Conservation (phyloP, 2,329 filamentous ascomycete genomes). For the Botrytis fragariae region DNA sequence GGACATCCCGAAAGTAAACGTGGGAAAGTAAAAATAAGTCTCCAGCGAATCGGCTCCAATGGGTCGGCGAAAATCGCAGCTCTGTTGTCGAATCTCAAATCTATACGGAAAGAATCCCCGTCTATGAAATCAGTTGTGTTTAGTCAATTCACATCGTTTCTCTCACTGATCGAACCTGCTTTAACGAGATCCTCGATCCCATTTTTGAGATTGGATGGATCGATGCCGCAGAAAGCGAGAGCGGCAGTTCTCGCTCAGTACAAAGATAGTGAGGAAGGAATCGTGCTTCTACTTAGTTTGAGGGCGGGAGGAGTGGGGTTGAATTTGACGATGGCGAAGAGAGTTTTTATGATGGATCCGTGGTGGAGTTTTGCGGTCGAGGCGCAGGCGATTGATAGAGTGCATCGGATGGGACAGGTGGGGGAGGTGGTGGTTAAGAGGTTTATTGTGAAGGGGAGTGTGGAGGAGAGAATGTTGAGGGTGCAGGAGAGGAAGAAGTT, state of each 20-base stretch:
- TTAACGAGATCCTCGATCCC: conserved; percentile 69
- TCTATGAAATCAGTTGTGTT: conserved; percentile 88
- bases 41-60: conserved; percentile 59
- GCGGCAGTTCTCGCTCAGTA: conserved; percentile 77
- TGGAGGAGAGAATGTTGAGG: conserved; percentile 91
- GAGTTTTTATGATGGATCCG: conserved; percentile 99
- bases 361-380: conserved; percentile 99
- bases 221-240: conserved; percentile 81
- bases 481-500: conserved; percentile 97
- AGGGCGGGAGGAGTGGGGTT: conserved; percentile 90
- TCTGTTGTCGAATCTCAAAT: conserved; percentile 71
- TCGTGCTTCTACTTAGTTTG: conserved; percentile 78
- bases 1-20: conserved; percentile 49
- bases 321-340: conserved; percentile 83
- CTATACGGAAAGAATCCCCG: conserved; percentile 62
- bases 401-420: conserved; percentile 94
- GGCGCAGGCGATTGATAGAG: conserved; percentile 94
- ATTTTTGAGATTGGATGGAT: conserved; percentile 86
- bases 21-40: conserved; percentile 53
- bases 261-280: conserved; percentile 57
- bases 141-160: conserved; percentile 95
- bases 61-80: conserved; percentile 88
- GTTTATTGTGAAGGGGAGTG: conserved; percentile 86
- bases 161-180: conserved; percentile 84
- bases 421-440: conserved; percentile 80